Conservation (phyloP, 2,329 filamentous ascomycete genomes). For the Ceratocystiopsis brevicomis region DNA sequence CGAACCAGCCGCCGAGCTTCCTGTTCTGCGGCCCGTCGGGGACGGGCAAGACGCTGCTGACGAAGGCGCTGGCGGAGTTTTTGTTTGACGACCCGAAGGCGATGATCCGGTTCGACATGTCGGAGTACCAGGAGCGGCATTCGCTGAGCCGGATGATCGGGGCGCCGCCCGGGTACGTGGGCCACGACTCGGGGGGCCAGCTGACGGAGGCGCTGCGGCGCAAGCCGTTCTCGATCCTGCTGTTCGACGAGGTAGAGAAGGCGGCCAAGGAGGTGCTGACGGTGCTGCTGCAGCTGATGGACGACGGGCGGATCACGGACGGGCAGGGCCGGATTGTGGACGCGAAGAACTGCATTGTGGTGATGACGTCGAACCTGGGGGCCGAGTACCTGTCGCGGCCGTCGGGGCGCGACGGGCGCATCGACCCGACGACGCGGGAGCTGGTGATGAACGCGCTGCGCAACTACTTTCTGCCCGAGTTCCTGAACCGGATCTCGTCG, state of each 20-base stretch:
- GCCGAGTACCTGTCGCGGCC: conserved; percentile 81
- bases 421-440: conserved; percentile 70
- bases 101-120: conserved; percentile 99
- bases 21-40: conserved; percentile 96
- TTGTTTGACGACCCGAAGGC: conserved; percentile 91
- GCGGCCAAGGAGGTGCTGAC: conserved; percentile 94
- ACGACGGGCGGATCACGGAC: conserved; percentile 95
- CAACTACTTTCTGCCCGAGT: conserved; percentile 94
- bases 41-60: conserved; percentile 93
- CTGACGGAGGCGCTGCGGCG: conserved; percentile 86
- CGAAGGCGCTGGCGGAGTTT: conserved; percentile 93
- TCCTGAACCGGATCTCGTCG: conserved; percentile 92
- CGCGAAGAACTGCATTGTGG: conserved; percentile 94
- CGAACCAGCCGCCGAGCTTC: conserved; percentile 94
- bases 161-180: conserved; percentile 89
- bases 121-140: conserved; percentile 95
- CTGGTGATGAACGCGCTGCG: conserved; percentile 80
- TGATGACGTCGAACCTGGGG: conserved; percentile 96
- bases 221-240: conserved; percentile 88
- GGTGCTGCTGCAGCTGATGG: conserved; percentile 97
- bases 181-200: conserved; percentile 88
- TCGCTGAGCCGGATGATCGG: conserved; percentile 94
- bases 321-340: conserved; percentile 91
- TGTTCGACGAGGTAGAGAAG: conserved; percentile 98
- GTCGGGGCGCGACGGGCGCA: conserved; percentile 58